These are phyloP conservation scores for Wickerhamomyces sydowiorum DNA, from an alignment of 805 yeast genomes.

Conservation along the genomic window DNA sequence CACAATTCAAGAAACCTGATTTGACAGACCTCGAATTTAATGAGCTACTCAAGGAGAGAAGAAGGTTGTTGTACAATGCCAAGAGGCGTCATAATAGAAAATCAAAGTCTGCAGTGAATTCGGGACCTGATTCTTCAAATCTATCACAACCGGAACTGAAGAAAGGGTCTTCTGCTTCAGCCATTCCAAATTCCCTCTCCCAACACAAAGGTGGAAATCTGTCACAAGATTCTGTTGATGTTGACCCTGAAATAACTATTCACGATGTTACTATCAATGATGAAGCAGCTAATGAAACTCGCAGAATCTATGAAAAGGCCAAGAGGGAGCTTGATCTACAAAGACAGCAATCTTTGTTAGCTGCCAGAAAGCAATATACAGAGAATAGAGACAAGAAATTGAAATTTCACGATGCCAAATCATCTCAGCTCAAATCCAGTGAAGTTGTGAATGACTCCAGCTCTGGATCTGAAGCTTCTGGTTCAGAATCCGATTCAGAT, in stretches of 20 bases:
- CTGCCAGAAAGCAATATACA: neutral
- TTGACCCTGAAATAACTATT: too few species aligned
- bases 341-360: slow-evolving; percentile 5
- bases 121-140: slow-evolving; percentile 15
- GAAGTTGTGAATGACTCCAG: slow-evolving; percentile 18
- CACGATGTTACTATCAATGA: too few species aligned
- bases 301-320: slow-evolving; percentile 9
- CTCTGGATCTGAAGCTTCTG: slow-evolving; percentile 30
- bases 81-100: slow-evolving; percentile 6
- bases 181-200: too few species aligned
- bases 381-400: slow-evolving; percentile 2
- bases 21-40: neutral
- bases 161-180: neutral
- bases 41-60: slow-evolving; percentile 2
- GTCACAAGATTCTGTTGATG: neutral
- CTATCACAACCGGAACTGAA: too few species aligned
- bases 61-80: slow-evolving; percentile 6
- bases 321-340: slow-evolving; percentile 7
- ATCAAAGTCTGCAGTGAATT: neutral
- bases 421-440: neutral
- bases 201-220: neutral
- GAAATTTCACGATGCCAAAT: neutral
- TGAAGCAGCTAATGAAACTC: slow-evolving; percentile 3
- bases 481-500: slow-evolving; percentile 19
- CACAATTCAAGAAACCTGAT: neutral